phyloP scores from a whole-genome alignment of 169 alveolate species.

The Babesia ovis region DNA sequence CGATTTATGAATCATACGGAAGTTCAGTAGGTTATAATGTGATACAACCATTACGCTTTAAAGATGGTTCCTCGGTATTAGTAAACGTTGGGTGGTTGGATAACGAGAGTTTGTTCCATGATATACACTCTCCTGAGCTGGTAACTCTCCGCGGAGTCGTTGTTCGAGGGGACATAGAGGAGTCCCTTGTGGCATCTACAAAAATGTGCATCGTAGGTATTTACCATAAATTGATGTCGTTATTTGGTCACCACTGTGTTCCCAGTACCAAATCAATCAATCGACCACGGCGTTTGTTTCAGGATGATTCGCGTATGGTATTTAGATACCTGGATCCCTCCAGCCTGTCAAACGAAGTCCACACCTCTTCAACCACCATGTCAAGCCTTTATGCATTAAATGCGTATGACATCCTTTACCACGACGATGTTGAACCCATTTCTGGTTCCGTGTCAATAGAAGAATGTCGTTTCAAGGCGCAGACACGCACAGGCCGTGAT shows the following conservation, averaged over 20 bases:
- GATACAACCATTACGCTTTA: constrained; percentile 79
- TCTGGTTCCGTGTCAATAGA: background rate
- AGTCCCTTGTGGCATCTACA: constrained; percentile 50
- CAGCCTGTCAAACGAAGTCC: constrained; percentile 70
- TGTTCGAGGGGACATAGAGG: constrained; percentile 79
- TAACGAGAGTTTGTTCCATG: constrained; percentile 48
- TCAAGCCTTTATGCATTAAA: constrained; percentile 68
- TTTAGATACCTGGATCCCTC: constrained; percentile 73
- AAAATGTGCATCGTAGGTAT: constrained; percentile 39
- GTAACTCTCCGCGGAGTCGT: constrained; percentile 83
- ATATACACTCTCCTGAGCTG: constrained; percentile 64
- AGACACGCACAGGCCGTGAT: constrained; percentile 12
- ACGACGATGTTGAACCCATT: constrained; percentile 69
- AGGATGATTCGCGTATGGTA: constrained; percentile 54
- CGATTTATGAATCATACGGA: constrained; percentile 62
- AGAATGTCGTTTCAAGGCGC: background rate
- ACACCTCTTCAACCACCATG: constrained; percentile 57
- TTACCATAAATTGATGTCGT: constrained; percentile 4
- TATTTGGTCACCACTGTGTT: background rate
- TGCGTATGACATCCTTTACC: constrained; percentile 79
- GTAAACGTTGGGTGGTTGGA: constrained; percentile 82
- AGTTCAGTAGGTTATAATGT: constrained; percentile 71
- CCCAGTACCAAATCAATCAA: constrained; percentile 20
- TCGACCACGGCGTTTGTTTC: constrained; percentile 46
- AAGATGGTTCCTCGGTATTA: constrained; percentile 76